Base-by-base conservation (phyloP, 2,329 filamentous ascomycete genomes). In the Xylaria sp. region DNA sequence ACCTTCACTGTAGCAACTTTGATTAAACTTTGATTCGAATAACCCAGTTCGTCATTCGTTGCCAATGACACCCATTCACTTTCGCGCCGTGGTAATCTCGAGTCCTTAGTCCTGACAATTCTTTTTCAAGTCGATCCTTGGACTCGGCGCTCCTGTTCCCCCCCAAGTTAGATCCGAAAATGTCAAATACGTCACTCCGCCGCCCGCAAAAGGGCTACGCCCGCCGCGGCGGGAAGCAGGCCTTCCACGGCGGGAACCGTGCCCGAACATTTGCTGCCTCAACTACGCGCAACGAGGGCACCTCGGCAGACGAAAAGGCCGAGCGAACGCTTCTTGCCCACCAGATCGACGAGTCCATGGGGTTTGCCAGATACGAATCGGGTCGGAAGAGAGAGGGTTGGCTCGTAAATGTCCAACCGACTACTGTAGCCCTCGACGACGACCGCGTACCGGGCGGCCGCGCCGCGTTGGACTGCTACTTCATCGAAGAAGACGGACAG, bases 391-490 rank as follows among this genome's bases (percentile, higher is more conserved):
- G 87, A 69, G 84, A 89, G 45, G 92, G 95, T 60, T 99, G 94
- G 94, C 84, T 99, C 3, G 91, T 93, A 64, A 99, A 97, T 69
- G 90, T 97, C 76, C 91, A 96, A 70, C 87, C 92, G 38, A 97
- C 94, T 0, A 85, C 86, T 11, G 81, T 99, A 42, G 68, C 57
- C 2, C 61, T 70, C 78, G 80, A 96, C 71, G 93, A 97, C 69
- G 83, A 92, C 16, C 90, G 91, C 63, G 82, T 90, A 42, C 87
- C 89, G 1, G 90, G 91, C 55, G 94, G 94, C 37, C 86, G 91
- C 61, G 89, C 94, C 1, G 94, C 91, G 7, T 85, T 99, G 52
- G 94, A 99, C 75, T 97, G 92, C 74, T 99, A 97, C 78, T 99
- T 99, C 74, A 88, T 99, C 55, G 90, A 92, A 66, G 90, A 93